These are phyloP conservation scores for Epichloe amarillans DNA, from an alignment of 2,329 filamentous ascomycete genomes.

Conservation along the genomic window DNA sequence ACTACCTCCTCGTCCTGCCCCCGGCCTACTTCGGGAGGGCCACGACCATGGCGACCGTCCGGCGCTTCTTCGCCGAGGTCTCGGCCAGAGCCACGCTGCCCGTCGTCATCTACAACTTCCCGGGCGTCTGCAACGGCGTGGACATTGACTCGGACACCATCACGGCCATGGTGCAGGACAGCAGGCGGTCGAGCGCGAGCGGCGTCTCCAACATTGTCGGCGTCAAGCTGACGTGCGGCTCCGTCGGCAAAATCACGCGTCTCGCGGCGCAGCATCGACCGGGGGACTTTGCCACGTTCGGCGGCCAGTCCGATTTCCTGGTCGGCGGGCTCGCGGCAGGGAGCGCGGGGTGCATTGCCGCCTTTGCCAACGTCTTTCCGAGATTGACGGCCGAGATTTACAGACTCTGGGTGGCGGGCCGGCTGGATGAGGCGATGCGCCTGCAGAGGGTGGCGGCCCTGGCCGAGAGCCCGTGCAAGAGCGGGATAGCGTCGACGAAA, in stretches of 20 bases:
- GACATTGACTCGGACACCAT: constrained; percentile 57
- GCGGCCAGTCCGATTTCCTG: constrained; percentile 62
- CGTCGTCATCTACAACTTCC: constrained; percentile 62
- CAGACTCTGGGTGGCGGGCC: constrained; percentile 2
- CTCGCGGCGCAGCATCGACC: constrained; percentile 37
- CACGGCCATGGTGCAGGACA: constrained; percentile 14
- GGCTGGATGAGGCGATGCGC: constrained; percentile 1
- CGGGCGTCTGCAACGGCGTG: constrained; percentile 50
- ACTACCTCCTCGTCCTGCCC: constrained; percentile 9
- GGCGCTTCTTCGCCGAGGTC: constrained; percentile 20
- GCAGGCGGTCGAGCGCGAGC: constrained; percentile 9
- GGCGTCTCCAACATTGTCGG: constrained; percentile 47
- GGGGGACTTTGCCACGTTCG: constrained; percentile 51
- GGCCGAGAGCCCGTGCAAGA: constrained; percentile 9
- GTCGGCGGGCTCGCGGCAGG: constrained; percentile 46
- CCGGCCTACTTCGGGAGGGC: constrained; percentile 24
- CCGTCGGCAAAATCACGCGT: constrained; percentile 57
- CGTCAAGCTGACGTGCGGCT: constrained; percentile 61
- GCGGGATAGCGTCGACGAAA: constrained; percentile 6
- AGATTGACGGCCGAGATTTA: constrained; percentile 27
- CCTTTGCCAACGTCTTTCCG: constrained; percentile 49
- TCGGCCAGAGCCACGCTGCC: constrained; percentile 48
- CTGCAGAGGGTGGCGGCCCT: constrained; percentile 6
- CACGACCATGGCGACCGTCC: constrained; percentile 26
- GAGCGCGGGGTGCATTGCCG: constrained; percentile 46